Conservation (phyloP, 345 rosid genomes). For the Syzygium grande region DNA sequence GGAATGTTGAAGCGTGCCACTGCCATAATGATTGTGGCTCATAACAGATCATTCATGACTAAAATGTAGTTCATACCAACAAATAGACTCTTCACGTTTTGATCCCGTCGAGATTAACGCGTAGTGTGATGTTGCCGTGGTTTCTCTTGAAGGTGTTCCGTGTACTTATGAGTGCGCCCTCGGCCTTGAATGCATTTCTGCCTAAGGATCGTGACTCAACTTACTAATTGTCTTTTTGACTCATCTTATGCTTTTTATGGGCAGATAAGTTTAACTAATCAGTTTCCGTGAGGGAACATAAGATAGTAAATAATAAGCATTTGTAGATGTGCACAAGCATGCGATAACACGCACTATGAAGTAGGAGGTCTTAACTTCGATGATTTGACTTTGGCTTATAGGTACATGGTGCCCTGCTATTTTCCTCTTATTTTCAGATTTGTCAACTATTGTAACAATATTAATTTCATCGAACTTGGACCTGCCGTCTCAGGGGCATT, state of each 20-base stretch:
- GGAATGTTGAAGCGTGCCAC: constrained; percentile 83
- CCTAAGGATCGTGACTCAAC: neutral
- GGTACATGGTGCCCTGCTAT: neutral
- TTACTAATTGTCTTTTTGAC: neutral
- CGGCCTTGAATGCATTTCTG: neutral
- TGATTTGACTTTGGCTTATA: neutral
- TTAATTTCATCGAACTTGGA: neutral
- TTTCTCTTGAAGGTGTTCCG: neutral
- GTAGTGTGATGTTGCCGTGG: neutral
- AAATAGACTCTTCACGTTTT: neutral
- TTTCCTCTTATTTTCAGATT: neutral
- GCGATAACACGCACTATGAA: neutral
- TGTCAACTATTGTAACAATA: neutral
- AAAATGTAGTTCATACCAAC: neutral
- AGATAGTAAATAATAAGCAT: neutral
- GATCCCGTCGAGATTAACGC: neutral
- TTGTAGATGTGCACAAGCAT: neutral
- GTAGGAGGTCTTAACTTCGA: neutral
- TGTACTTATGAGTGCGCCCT: neutral
- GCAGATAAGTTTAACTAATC: too few species aligned
- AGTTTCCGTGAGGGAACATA: neutral
- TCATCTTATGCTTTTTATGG: too few species aligned
- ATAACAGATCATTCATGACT: neutral
- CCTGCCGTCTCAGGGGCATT: neutral
- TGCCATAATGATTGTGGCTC: constrained; percentile 18